Evolutionary conservation across 192 early-diverging fungal species (phyloP), one percentile per base, ranked within the genome.

Genomic region (Coemansia sp.): DNA sequence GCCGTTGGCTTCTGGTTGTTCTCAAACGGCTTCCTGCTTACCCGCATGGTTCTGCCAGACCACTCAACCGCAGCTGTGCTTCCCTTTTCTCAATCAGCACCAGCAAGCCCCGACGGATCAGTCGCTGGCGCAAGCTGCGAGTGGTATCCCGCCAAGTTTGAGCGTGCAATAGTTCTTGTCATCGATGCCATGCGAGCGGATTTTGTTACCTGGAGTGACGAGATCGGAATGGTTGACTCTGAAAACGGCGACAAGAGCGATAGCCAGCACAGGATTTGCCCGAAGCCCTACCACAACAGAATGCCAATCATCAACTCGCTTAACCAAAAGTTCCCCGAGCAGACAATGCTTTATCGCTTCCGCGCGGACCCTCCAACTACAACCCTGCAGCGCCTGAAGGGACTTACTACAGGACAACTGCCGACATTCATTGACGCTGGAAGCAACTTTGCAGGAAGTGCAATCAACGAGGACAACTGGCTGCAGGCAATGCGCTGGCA

Each of bases 351-450:
- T 9, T 90, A 81, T 60, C 81, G 86, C 50, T 91, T 86, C 67
- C 73, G 83, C 0, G 89, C 91, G 67, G 90, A 74, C 61, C 88
- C 91, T 14, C 89, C 91, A 17, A 93, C 89, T 0, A 89, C 89
- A 0, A 93, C 89, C 2, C 79, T 93, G 53, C 91, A 90, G 59
- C 77, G 91, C 15, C 85, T 93, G 11, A 93, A 93, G 64, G 91
- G 85, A 0, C 66, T 93, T 10, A 89, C 87, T 0, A 93, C 91
- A 8, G 91, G 91, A 0, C 84, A 87, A 27, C 79, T 93, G 22
- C 91, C 91, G 2, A 89, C 89, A 15, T 91, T 93, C 55, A 70
- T 91, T 57, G 91, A 93, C 55, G 87, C 89, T 4, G 87, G 89
- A 9, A 70, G 87, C 48, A 93, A 91, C 62, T 91, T 93, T 78